Conservation (phyloP, 1,284 basidiomycete species). For the Schizopora paradoxa region DNA sequence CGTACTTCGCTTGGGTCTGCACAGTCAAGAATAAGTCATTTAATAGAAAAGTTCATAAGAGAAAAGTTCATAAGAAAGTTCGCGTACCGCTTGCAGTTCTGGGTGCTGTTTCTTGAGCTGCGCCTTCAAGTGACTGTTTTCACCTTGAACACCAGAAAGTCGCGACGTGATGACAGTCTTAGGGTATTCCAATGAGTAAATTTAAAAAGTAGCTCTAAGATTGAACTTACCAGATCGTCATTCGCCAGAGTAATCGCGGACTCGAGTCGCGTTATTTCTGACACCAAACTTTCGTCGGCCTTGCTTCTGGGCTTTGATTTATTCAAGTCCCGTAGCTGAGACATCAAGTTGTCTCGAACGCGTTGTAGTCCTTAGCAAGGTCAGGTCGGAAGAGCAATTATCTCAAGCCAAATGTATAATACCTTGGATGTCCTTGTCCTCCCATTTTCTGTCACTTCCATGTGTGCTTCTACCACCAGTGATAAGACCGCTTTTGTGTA, state of each 20-base stretch:
- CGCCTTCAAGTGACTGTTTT: constrained; percentile 70
- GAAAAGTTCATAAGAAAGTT: not conserved
- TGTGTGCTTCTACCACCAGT: constrained; percentile 88
- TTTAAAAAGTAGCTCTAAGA: constrained; percentile 2
- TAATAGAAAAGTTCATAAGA: not conserved
- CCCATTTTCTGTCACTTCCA: constrained; percentile 77
- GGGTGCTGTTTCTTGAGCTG: constrained; percentile 65
- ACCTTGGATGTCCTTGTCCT: constrained; percentile 91
- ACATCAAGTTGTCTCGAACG: constrained; percentile 67
- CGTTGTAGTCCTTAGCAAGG: constrained; percentile 56
- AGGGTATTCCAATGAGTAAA: constrained; percentile 26
- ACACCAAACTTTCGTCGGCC: constrained; percentile 75
- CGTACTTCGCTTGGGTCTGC: constrained; percentile 50
- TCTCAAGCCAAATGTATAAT: constrained; percentile 3
- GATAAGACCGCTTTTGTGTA: constrained; percentile 96
- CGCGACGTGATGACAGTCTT: constrained; percentile 58
- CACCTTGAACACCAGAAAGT: constrained; percentile 69
- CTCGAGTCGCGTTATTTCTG: constrained; percentile 77
- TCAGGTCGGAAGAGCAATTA: not conserved
- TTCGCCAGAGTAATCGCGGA: constrained; percentile 64
- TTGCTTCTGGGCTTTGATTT: constrained; percentile 79
- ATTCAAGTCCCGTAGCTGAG: constrained; percentile 77
- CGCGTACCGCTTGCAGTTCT: constrained; percentile 57
- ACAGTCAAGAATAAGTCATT: constrained; percentile 3
- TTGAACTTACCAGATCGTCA: constrained; percentile 73